These are phyloP conservation scores for Mycena haematopus DNA, from an alignment of 768 basidiomycete genomes.

Conservation along the genomic window DNA sequence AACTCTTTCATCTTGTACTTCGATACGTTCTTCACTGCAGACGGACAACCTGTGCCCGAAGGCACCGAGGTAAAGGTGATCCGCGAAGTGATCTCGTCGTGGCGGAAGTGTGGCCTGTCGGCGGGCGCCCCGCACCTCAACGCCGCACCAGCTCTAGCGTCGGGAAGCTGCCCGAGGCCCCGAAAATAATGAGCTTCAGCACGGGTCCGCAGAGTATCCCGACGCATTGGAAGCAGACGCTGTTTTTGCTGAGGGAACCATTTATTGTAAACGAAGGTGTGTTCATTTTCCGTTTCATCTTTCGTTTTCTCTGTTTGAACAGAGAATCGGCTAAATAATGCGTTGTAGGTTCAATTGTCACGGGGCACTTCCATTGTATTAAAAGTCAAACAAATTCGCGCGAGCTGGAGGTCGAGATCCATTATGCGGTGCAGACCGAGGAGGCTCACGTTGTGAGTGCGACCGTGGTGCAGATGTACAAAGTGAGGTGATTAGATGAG, in stretches of 20 bases:
- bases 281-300: conserved; percentile 29
- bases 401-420: conserved; percentile 92
- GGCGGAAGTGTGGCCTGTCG: conserved; percentile 85
- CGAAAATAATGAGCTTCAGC: conserved; percentile 74
- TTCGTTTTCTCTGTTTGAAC: neutral
- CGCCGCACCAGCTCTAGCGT: conserved; percentile 64
- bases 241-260: conserved; percentile 85
- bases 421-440: conserved; percentile 59
- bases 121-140: conserved; percentile 64
- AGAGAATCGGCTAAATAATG: neutral
- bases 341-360: conserved; percentile 68
- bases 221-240: conserved; percentile 97
- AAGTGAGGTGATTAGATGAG: conserved; percentile 61
- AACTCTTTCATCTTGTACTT: conserved; percentile 91
- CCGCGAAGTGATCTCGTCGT: conserved; percentile 65
- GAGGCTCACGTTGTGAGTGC: conserved; percentile 48
- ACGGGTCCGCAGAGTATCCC: conserved; percentile 87
- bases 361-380: conserved; percentile 81
- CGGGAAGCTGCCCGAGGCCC: conserved; percentile 48
- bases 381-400: conserved; percentile 84
- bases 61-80: conserved; percentile 60
- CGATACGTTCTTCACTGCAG: conserved; percentile 86
- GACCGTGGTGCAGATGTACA: conserved; percentile 78
- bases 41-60: conserved; percentile 58
- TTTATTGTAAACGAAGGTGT: conserved; percentile 77